phyloP scores from a whole-genome alignment of 2,329 filamentous ascomycete genomes.

The Alternaria sp. region DNA sequence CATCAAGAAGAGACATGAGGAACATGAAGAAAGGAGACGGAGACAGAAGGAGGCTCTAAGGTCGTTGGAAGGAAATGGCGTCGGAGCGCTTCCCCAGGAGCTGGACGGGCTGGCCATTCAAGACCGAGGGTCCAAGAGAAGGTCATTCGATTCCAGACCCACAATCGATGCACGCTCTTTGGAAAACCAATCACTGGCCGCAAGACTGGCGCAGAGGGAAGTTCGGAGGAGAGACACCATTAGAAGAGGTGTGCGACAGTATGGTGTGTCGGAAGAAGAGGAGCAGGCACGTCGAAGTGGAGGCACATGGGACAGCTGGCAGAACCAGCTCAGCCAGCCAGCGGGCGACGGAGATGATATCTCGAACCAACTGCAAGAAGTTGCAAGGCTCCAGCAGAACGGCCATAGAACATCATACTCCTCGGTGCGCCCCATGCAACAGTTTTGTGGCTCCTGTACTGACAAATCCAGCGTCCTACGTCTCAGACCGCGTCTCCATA shows the following conservation, averaged over 20 bases:
- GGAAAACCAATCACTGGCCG: slow-evolving; percentile 44
- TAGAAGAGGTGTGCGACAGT: slow-evolving; percentile 63
- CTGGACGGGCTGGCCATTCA: slow-evolving; percentile 35
- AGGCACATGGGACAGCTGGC: slow-evolving; percentile 64
- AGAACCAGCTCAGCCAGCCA: slow-evolving; percentile 49
- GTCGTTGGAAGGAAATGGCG: slow-evolving; percentile 34
- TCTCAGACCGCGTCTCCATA: slow-evolving; percentile 47
- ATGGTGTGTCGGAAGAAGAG: slow-evolving; percentile 66
- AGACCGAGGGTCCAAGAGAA: slow-evolving; percentile 26
- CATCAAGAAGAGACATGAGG: slow-evolving; percentile 74
- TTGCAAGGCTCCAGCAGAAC: slow-evolving; percentile 51
- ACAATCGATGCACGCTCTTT: slow-evolving; percentile 42
- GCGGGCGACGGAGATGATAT: slow-evolving; percentile 57
- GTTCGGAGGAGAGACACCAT: slow-evolving; percentile 46
- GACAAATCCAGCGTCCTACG: slow-evolving; percentile 33
- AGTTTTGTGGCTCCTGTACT: slow-evolving; percentile 10
- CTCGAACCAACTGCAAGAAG: slow-evolving; percentile 62
- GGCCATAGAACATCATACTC: slow-evolving; percentile 36
- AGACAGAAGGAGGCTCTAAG: slow-evolving; percentile 38
- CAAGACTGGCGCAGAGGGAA: slow-evolving; percentile 47
- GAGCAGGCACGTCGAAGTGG: slow-evolving; percentile 64
- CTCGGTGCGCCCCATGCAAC: slow-evolving; percentile 26
- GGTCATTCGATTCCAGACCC: slow-evolving; percentile 37
- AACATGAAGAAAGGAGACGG: slow-evolving; percentile 44
- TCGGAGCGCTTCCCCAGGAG: slow-evolving; percentile 27